Evolutionary conservation across 352 stramenopile genomes (phyloP).

Genomic region (Blastocystis sp.): DNA sequence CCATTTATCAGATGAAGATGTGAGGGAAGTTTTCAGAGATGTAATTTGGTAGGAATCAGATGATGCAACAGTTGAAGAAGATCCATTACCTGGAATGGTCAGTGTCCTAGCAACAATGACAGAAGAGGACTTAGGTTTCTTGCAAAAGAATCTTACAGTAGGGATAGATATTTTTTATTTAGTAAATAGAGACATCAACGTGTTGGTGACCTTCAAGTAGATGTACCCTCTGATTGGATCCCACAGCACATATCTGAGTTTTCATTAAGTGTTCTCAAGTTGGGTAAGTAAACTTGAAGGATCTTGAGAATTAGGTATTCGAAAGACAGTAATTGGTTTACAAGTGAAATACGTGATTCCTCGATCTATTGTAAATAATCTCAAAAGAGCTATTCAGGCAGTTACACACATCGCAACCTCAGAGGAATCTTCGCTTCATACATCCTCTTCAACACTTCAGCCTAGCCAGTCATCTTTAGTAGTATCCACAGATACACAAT

Average conservation of each 20-base stretch:
- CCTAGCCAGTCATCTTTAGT: neutral
- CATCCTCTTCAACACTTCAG: neutral
- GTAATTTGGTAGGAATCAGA: conserved; percentile 3
- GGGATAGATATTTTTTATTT: neutral
- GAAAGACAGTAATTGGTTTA: neutral
- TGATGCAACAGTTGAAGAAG: conserved; percentile 28
- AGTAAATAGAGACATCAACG: conserved; percentile 35
- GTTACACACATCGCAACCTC: neutral
- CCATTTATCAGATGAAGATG: conserved; percentile 48
- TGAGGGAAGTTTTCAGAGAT: neutral
- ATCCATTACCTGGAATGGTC: conserved; percentile 32
- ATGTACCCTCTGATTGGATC: conserved; percentile 2
- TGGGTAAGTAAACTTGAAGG: neutral
- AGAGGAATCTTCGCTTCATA: neutral
- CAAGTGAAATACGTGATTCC: conserved; percentile 9
- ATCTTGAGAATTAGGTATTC: neutral
- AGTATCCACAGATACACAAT: neutral
- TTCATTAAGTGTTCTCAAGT: neutral
- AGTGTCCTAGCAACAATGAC: neutral
- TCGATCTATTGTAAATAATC: neutral
- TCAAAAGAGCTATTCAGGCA: neutral
- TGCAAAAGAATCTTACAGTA: conserved; percentile 16
- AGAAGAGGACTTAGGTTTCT: neutral
- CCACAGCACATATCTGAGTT: conserved; percentile 3
- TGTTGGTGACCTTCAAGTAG: conserved; percentile 8